Evolutionary conservation across 2,329 filamentous ascomycete genomes (phyloP), one percentile per base, ranked within the genome.

Genomic region (Scedosporium minutisporum): DNA sequence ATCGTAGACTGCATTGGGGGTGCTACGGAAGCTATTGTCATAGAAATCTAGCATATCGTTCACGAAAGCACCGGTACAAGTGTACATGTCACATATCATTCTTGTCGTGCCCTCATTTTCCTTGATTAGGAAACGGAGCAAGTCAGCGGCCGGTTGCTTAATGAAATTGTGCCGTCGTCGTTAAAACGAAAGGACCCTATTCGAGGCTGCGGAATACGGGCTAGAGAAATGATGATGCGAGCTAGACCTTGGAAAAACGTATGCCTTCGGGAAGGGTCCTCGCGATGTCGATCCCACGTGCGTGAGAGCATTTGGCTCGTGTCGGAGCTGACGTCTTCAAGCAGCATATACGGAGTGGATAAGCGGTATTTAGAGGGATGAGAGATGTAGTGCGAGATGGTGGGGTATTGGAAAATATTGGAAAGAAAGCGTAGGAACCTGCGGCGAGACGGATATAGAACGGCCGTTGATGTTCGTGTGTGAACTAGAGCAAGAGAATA

Each of bases 31-130:
- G 60, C 62, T 58, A 53, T 64, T 27, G 42, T 69, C 69, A 63
- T 71, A 68, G 10, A 69, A 64, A 16, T 68, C 64, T 12, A 71
- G 58, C 63, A 71, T 48, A 58, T 71, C 70, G 2, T 66, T 33
- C 3, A 67, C 66, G 55, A 65, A 72, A 21, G 65, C 63, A 53
- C 73, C 73, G 29, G 64, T 69, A 60, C 66, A 68, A 29, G 63
- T 65, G 62, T 73, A 75, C 21, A 70, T 74, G 25, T 72, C 65
- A 58, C 62, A 58, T 27, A 76, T 74, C 7, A 64, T 68, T 63
- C 70, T 70, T 41, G 64, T 66, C 6, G 70, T 67, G 58, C 70
- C 71, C 14, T 72, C 66, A 65, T 73, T 75, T 66, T 75, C 73
- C 12, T 74, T 65, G 3, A 72, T 70, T 18, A 69, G 64, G 12